Evolutionary conservation across 805 yeast species (phyloP).

Genomic region (Yarrowia divulgata): DNA sequence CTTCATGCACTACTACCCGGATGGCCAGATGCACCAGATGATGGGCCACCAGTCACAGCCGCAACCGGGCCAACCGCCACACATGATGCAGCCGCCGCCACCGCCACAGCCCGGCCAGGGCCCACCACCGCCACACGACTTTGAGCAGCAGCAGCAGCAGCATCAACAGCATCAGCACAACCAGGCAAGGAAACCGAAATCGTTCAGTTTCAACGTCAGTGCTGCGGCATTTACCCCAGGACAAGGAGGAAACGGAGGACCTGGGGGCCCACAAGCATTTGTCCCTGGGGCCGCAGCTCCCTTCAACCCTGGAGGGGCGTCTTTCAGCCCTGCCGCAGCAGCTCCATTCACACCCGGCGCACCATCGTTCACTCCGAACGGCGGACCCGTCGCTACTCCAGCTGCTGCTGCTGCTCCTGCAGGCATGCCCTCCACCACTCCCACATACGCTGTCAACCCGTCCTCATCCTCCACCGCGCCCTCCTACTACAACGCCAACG

Average conservation of each 20-base stretch:
- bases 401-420: neutral
- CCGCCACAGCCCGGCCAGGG: no score
- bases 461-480: neutral
- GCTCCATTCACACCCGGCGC: constrained; percentile 26
- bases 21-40: constrained; percentile 26
- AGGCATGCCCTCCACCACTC: constrained; percentile 18
- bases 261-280: constrained; percentile 20
- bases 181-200: constrained; percentile 15
- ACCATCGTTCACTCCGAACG: constrained; percentile 4
- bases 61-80: constrained; percentile 28
- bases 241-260: constrained; percentile 1
- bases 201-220: constrained; percentile 36
- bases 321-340: constrained; percentile 8
- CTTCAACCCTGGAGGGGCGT: constrained; percentile 1
- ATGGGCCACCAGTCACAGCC: constrained; percentile 20
- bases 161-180: neutral
- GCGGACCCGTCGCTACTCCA: neutral
- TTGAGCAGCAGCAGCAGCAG: constrained; percentile 9
- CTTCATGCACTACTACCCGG: constrained; percentile 25
- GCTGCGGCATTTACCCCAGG: constrained; percentile 40
- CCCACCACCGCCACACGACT: neutral
- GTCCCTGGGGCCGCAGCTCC: constrained; percentile 27
- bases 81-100: constrained; percentile 30
- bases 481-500: constrained; percentile 4
- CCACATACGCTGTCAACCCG: constrained; percentile 10